Conservation (phyloP, 371 early-diverging fungal species). For the Rhizopus sp. region DNA sequence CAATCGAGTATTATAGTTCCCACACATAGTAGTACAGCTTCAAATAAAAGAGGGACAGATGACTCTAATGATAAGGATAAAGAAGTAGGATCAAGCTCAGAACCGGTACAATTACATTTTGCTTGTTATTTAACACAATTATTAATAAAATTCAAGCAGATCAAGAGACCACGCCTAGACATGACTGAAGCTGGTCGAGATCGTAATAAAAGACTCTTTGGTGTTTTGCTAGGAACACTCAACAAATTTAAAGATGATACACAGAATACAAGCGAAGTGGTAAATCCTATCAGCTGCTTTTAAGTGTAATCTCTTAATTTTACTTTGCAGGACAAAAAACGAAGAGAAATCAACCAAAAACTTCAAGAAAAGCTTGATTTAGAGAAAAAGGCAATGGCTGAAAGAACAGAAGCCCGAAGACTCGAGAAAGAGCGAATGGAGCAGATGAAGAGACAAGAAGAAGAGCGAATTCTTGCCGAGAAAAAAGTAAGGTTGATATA, state of each 20-base stretch:
- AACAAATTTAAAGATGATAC: constrained; percentile 60
- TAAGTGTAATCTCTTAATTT: not conserved
- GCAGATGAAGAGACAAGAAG: constrained; percentile 23
- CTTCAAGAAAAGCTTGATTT: constrained; percentile 48
- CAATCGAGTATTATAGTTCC: constrained; percentile 22
- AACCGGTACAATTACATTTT: constrained; percentile 5
- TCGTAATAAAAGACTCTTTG: constrained; percentile 60
- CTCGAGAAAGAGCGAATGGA: constrained; percentile 36
- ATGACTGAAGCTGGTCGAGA: constrained; percentile 35
- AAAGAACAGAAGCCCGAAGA: constrained; percentile 42
- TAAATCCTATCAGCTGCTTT: constrained; percentile 22
- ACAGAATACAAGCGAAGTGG: constrained; percentile 49
- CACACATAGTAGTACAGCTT: not conserved
- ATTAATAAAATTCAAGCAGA: constrained; percentile 2
- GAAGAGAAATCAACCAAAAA: constrained; percentile 53
- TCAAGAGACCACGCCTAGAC: constrained; percentile 35
- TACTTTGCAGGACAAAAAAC: constrained; percentile 44
- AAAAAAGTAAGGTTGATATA: constrained; percentile 25
- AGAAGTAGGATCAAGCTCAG: not conserved
- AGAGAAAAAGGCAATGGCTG: constrained; percentile 49
- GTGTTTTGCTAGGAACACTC: constrained; percentile 56
- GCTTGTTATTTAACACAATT: not conserved
- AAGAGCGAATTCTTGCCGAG: constrained; percentile 31
- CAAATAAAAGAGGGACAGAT: not conserved
- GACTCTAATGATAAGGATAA: not conserved